Evolutionary conservation across 1,284 basidiomycete species (phyloP).

Genomic region (Chalciporus sp.): DNA sequence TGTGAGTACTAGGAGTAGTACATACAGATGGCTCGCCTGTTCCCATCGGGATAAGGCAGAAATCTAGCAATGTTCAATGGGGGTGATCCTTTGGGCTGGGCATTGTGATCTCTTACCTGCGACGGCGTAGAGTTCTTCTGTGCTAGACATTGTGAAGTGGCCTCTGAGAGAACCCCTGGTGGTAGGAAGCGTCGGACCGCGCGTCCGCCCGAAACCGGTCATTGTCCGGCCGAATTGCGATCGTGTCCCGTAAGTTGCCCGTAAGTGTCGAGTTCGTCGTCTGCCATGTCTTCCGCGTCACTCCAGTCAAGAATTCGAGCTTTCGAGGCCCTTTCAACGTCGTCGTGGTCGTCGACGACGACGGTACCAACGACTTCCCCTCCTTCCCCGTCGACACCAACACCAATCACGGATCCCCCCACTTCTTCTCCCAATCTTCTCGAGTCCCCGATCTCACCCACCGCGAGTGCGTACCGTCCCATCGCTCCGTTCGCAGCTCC

Average conservation of each 20-base stretch:
- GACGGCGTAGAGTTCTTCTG: constrained; percentile 61
- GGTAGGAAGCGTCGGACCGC: no score
- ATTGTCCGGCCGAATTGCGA: no score
- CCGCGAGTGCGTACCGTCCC: constrained; percentile 38
- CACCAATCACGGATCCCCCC: not conserved
- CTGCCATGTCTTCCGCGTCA: constrained; percentile 51
- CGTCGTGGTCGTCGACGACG: constrained; percentile 13
- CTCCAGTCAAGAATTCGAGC: constrained; percentile 61
- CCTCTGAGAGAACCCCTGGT: no score
- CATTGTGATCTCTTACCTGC: constrained; percentile 48
- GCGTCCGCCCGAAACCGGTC: no score
- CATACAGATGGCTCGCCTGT: constrained; percentile 68
- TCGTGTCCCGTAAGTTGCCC: no score
- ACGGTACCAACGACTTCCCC: not conserved
- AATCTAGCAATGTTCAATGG: constrained; percentile 50
- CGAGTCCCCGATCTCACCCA: constrained; percentile 50
- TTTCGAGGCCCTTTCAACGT: constrained; percentile 44
- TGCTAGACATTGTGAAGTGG: constrained; percentile 29
- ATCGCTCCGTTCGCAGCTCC: constrained; percentile 34
- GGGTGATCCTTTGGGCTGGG: not conserved
- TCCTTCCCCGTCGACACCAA: not conserved
- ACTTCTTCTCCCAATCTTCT: constrained; percentile 37
- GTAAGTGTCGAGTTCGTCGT: not conserved
- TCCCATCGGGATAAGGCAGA: constrained; percentile 83
- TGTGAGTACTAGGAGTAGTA: not conserved